These are phyloP conservation scores for Colletotrichum lini DNA, from an alignment of 2,329 filamentous ascomycete genomes.

Conservation along the genomic window DNA sequence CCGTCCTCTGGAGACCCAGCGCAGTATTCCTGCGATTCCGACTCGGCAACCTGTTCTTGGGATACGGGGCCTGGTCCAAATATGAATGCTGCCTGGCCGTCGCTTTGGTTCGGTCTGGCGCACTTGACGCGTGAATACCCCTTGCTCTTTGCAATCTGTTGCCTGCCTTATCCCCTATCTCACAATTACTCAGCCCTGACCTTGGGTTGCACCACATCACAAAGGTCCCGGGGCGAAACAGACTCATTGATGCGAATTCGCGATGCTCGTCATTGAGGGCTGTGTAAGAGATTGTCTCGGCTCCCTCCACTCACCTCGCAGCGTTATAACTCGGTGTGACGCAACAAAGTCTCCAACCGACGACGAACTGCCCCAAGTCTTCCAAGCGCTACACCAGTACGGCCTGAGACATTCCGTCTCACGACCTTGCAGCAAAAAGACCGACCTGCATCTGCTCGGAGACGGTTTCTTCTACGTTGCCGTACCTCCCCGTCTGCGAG, in stretches of 20 bases:
- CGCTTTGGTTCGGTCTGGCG: neutral
- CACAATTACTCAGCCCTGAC: neutral
- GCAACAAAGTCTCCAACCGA: constrained; percentile 9
- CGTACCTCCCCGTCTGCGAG: constrained; percentile 18
- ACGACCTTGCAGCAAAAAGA: constrained; percentile 20
- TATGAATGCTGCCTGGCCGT: constrained; percentile 10
- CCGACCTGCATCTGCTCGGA: constrained; percentile 27
- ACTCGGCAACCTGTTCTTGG: constrained; percentile 30
- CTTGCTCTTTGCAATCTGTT: neutral
- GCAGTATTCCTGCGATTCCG: constrained; percentile 17
- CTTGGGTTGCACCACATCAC: neutral
- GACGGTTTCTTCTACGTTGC: constrained; percentile 22
- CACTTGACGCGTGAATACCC: constrained; percentile 19
- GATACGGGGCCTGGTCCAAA: constrained; percentile 1
- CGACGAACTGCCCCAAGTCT: neutral
- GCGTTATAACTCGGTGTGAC: constrained; percentile 21
- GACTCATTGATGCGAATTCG: neutral
- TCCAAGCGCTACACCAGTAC: constrained; percentile 17
- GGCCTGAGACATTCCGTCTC: constrained; percentile 24
- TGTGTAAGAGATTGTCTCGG: constrained; percentile 1
- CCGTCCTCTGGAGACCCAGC: constrained; percentile 17
- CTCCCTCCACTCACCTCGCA: neutral
- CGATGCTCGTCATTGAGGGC: constrained; percentile 3
- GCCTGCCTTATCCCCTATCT: neutral
- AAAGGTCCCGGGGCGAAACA: neutral